A percentile compares a stretch with the other conserved stretches of the same genome.
Conservation (phyloP, 306 rosid genomes). For the Parietaria judaica region DNA sequence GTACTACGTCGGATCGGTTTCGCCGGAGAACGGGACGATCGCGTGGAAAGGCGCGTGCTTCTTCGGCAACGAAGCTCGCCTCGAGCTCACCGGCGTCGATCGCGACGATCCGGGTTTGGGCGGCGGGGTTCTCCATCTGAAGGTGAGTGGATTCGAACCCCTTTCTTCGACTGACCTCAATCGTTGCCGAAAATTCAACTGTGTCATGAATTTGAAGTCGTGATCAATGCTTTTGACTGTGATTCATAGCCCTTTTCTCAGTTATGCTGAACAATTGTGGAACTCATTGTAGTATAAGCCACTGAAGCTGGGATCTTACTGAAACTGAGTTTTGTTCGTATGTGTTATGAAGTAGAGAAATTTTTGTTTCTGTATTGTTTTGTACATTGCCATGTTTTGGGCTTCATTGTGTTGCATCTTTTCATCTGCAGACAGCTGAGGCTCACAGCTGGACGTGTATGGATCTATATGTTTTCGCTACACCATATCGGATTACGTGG, state of each 20-base stretch:
- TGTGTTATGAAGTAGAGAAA: too few species aligned
- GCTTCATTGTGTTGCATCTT: too few species aligned
- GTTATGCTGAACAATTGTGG: too few species aligned
- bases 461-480: slow-evolving; percentile 95
- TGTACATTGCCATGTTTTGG: too few species aligned
- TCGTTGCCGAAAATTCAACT: background rate
- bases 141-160: slow-evolving; percentile 33
- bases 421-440: slow-evolving; percentile 49
- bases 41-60: slow-evolving; percentile 92
- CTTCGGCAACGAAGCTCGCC: slow-evolving; percentile 52
- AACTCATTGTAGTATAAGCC: too few species aligned
- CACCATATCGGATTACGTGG: slow-evolving; percentile 94
- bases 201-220: background rate
- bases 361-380: too few species aligned
- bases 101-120: slow-evolving; percentile 39
- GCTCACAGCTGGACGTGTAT: slow-evolving; percentile 99
- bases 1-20: slow-evolving; percentile 67
- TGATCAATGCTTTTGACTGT: background rate
- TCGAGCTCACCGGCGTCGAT: slow-evolving; percentile 44
- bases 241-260: too few species aligned
- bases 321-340: too few species aligned
- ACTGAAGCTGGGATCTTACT: too few species aligned
- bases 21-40: slow-evolving; percentile 49
- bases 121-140: slow-evolving; percentile 77
- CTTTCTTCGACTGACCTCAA: background rate